phyloP scores from a whole-genome alignment of 495 filamentous ascomycete genomes.

The Chlorociboria aeruginascens region DNA sequence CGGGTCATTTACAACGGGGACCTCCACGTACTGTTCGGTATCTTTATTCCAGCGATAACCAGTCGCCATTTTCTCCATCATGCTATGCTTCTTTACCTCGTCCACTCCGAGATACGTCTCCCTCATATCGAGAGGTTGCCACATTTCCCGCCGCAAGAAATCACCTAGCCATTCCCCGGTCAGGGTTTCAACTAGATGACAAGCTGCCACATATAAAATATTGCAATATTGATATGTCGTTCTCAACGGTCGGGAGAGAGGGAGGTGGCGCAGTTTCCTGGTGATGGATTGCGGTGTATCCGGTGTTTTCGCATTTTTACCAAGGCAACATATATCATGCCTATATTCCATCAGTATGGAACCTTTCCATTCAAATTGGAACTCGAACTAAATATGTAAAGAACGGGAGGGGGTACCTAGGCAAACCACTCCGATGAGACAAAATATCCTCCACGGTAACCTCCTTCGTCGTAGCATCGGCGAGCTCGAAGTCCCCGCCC shows the following conservation, averaged over 20 bases:
- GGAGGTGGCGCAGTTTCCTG: conserved; percentile 30
- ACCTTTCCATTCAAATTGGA: neutral
- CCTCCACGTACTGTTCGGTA: conserved; percentile 4
- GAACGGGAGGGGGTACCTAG: conserved; percentile 22
- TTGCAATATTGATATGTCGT: conserved; percentile 38
- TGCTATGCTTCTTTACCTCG: conserved; percentile 18
- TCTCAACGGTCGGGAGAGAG: conserved; percentile 25
- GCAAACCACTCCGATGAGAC: conserved; percentile 36
- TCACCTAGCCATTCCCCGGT: conserved; percentile 31
- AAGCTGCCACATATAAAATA: conserved; percentile 33
- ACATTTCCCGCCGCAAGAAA: conserved; percentile 29
- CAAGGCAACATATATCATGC: conserved; percentile 3
- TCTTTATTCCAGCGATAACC: conserved; percentile 17
- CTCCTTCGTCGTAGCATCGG: conserved; percentile 30
- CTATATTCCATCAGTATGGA: neutral
- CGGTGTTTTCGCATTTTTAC: conserved; percentile 10
- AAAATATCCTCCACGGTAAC: conserved; percentile 39
- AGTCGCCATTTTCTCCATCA: conserved; percentile 11
- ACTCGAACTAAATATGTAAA: conserved; percentile 3
- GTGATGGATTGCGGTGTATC: conserved; percentile 21
- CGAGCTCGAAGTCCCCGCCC: conserved; percentile 41
- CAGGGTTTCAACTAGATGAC: conserved; percentile 29
- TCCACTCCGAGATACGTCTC: conserved; percentile 29
- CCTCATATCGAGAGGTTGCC: conserved; percentile 34
- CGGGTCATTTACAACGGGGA: conserved; percentile 17